Conservation (phyloP, 2,329 filamentous ascomycete species). For the Bipolaris oryzae region DNA sequence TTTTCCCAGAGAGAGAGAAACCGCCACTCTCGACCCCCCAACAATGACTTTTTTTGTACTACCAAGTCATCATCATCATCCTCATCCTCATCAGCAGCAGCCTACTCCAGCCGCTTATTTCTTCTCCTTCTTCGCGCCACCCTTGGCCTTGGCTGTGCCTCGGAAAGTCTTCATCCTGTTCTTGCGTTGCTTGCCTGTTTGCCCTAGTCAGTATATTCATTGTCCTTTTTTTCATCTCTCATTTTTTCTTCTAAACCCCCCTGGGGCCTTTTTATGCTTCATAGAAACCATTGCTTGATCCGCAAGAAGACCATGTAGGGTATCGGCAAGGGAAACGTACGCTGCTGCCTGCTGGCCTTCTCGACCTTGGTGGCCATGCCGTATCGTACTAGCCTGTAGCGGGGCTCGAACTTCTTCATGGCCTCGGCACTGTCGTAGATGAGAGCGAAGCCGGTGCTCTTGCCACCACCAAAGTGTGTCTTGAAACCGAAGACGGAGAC, state of each 20-base stretch:
- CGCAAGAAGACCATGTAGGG: slow-evolving; percentile 13
- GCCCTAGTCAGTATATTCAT: slow-evolving; percentile 38
- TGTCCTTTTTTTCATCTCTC: slow-evolving; percentile 12
- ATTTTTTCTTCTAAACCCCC: background rate
- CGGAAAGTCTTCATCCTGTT: slow-evolving; percentile 99
- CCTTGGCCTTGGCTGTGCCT: slow-evolving; percentile 98
- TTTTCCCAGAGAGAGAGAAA: slow-evolving; percentile 44
- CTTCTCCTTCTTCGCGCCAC: slow-evolving; percentile 90
- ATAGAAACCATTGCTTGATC: slow-evolving; percentile 9
- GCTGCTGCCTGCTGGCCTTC: slow-evolving; percentile 97
- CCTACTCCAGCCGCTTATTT: slow-evolving; percentile 49
- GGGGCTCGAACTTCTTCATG: slow-evolving; percentile 99
- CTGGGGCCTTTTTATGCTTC: slow-evolving; percentile 13
- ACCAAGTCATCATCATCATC: slow-evolving; percentile 32
- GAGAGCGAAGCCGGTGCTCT: slow-evolving; percentile 98
- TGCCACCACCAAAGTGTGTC: slow-evolving; percentile 99
- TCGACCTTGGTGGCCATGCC: slow-evolving; percentile 93
- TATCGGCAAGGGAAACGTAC: slow-evolving; percentile 67
- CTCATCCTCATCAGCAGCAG: background rate
- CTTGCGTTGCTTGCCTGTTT: slow-evolving; percentile 99
- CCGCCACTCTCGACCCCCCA: slow-evolving; percentile 39
- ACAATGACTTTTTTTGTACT: slow-evolving; percentile 39
- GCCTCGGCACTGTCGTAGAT: slow-evolving; percentile 98
- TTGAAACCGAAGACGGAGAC: slow-evolving; percentile 98
- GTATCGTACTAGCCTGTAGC: slow-evolving; percentile 94